A percentile compares a stretch with the other conserved stretches of the same genome.
These are phyloP conservation scores for Solanum appendiculatum DNA, from an alignment of 257 asterid genomes.

Conservation along the genomic window DNA sequence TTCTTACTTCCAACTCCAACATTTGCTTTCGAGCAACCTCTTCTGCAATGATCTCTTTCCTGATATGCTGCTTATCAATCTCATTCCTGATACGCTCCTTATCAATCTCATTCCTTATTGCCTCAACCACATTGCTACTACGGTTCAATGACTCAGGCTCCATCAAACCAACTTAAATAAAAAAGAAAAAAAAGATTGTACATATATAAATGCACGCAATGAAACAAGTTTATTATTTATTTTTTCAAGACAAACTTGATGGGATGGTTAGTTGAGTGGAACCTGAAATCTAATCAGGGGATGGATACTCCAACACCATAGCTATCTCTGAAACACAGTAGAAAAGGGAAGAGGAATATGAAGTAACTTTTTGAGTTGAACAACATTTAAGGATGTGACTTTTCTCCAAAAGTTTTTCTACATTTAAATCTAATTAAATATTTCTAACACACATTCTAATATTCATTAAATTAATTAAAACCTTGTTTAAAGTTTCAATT, in stretches of 20 bases:
- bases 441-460: background rate
- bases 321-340: background rate
- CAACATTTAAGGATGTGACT: no score
- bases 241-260: background rate
- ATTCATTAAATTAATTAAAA: no score
- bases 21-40: no score
- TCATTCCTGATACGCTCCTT: conserved; percentile 41
- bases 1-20: no score
- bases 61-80: background rate
- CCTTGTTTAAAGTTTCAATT: background rate
- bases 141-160: background rate
- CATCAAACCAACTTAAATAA: background rate
- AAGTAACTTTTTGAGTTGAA: background rate
- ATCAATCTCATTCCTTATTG: conserved; percentile 20
- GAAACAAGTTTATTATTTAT: background rate
- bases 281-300: background rate
- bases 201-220: no score
- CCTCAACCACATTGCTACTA: background rate
- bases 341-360: background rate
- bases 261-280: background rate
- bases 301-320: background rate
- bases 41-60: no score
- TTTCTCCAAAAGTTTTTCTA: no score
- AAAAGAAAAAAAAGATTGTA: background rate
- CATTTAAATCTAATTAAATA: no score